Evolutionary conservation across 1,284 basidiomycete species (phyloP).

Genomic region (Phlebopus sp.): DNA sequence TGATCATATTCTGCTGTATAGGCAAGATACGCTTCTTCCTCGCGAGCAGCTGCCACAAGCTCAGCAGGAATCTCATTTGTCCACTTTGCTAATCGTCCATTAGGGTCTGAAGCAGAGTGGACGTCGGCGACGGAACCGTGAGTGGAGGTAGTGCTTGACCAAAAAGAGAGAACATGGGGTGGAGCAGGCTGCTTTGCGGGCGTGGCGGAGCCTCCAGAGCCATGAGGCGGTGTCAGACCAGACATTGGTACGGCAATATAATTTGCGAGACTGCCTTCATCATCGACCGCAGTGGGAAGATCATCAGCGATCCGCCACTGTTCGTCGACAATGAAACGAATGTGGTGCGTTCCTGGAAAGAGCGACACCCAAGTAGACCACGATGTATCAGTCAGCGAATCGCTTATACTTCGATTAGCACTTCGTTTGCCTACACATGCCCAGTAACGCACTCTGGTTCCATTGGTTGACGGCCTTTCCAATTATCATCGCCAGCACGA

Average conservation of each 20-base stretch:
- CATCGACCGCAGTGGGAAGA: slow-evolving; percentile 89
- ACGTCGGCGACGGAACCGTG: slow-evolving; percentile 26
- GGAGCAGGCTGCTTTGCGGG: slow-evolving; percentile 37
- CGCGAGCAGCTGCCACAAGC: slow-evolving; percentile 74
- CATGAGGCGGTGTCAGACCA: slow-evolving; percentile 32
- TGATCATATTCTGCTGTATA: slow-evolving; percentile 34
- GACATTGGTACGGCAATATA: slow-evolving; percentile 66
- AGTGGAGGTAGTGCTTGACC: slow-evolving; percentile 38
- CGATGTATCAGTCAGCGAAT: slow-evolving; percentile 34
- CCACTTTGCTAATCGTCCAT: slow-evolving; percentile 51
- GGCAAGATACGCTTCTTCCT: slow-evolving; percentile 77
- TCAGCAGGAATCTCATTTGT: slow-evolving; percentile 73
- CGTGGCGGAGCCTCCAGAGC: slow-evolving; percentile 26
- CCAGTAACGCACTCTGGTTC: slow-evolving; percentile 51
- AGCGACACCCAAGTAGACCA: slow-evolving; percentile 55
- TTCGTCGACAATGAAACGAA: slow-evolving; percentile 96
- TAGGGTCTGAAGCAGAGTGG: slow-evolving; percentile 24
- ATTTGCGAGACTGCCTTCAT: slow-evolving; percentile 94
- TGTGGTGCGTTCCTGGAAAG: slow-evolving; percentile 89
- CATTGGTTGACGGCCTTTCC: slow-evolving; percentile 66
- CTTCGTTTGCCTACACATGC: slow-evolving; percentile 8
- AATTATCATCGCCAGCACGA: slow-evolving; percentile 68
- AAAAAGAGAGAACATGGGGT: slow-evolving; percentile 31
- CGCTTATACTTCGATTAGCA: slow-evolving; percentile 21
- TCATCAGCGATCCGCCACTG: slow-evolving; percentile 78